A percentile compares a stretch with the other conserved stretches of the same genome.
Evolutionary conservation across 2,329 filamentous ascomycete species (phyloP).

Genomic region (Aspergillus sclerotialis): DNA sequence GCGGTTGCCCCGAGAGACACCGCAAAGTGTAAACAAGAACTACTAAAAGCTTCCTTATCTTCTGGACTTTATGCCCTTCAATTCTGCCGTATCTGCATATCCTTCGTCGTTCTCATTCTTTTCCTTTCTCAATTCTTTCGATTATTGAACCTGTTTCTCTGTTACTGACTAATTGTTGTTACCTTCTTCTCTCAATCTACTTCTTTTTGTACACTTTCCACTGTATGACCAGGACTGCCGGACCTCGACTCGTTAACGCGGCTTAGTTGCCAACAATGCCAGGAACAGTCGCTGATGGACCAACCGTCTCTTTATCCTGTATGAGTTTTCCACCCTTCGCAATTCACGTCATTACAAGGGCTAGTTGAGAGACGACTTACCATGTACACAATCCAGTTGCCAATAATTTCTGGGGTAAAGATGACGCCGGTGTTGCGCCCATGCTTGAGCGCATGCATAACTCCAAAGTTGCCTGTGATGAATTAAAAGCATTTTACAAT

Average conservation of each 20-base stretch:
- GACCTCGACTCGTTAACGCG: slow-evolving; percentile 18
- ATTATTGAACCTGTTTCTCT: no score
- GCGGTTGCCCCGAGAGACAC: slow-evolving; percentile 24
- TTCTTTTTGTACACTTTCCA: slow-evolving; percentile 5
- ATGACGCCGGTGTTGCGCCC: slow-evolving; percentile 89
- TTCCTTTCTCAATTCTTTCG: no score
- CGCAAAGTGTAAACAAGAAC: slow-evolving; percentile 22
- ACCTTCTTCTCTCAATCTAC: no score
- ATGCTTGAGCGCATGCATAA: slow-evolving; percentile 90
- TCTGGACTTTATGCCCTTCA: no score
- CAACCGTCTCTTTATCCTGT: slow-evolving; percentile 64
- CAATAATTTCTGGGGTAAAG: slow-evolving; percentile 99
- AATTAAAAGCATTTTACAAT: slow-evolving; percentile 84
- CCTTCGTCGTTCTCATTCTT: no score
- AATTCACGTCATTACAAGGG: no score
- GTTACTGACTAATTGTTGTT: no score
- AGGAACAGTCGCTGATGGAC: slow-evolving; percentile 54
- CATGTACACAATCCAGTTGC: slow-evolving; percentile 52
- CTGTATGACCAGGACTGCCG: slow-evolving; percentile 29
- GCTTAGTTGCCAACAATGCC: slow-evolving; percentile 44
- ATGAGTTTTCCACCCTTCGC: no score
- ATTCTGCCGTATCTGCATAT: slow-evolving; percentile 17
- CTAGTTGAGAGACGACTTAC: background rate
- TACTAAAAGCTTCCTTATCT: no score
- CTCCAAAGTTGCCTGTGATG: slow-evolving; percentile 90